A percentile compares a stretch with the other conserved stretches of the same genome.
Conservation (phyloP, 2,329 filamentous ascomycete species). For the Diaporthe destruens region DNA sequence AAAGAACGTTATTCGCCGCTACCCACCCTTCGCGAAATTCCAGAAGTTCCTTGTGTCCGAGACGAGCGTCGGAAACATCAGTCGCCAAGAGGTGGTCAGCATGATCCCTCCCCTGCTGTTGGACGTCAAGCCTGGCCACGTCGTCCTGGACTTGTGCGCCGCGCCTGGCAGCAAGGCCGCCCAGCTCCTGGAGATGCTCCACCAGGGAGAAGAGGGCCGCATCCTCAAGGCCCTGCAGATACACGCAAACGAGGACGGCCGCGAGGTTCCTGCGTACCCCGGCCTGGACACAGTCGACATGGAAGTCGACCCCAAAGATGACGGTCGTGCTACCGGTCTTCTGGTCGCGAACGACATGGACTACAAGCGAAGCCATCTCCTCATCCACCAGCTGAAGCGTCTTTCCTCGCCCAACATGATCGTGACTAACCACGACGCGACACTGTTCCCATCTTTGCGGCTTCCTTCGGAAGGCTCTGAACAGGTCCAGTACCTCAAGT, state of each 20-base stretch:
- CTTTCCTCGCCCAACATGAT: slow-evolving; percentile 96
- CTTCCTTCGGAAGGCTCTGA: slow-evolving; percentile 71
- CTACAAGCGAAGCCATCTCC: slow-evolving; percentile 96
- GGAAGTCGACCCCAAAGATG: slow-evolving; percentile 74
- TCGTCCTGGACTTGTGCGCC: slow-evolving; percentile 94
- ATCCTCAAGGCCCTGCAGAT: slow-evolving; percentile 78
- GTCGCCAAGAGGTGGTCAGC: slow-evolving; percentile 95
- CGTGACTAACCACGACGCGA: slow-evolving; percentile 98
- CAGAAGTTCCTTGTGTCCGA: slow-evolving; percentile 98
- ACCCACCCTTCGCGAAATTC: slow-evolving; percentile 93
- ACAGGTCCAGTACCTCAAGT: slow-evolving; percentile 84
- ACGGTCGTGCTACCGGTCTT: slow-evolving; percentile 89
- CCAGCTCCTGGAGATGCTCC: slow-evolving; percentile 94
- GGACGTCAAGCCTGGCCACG: slow-evolving; percentile 91
- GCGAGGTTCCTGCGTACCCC: slow-evolving; percentile 62
- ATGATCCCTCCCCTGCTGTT: slow-evolving; percentile 98
- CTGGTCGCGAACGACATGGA: slow-evolving; percentile 97
- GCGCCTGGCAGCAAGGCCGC: slow-evolving; percentile 97
- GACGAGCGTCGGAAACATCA: slow-evolving; percentile 97
- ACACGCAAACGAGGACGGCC: slow-evolving; percentile 71
- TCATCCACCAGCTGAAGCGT: slow-evolving; percentile 97
- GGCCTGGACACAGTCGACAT: slow-evolving; percentile 64
- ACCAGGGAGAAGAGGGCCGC: slow-evolving; percentile 89
- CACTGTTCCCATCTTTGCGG: slow-evolving; percentile 92
- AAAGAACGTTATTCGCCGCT: slow-evolving; percentile 94